Conservation (phyloP, 352 stramenopile species). For the Phytophthora niederhauseri region DNA sequence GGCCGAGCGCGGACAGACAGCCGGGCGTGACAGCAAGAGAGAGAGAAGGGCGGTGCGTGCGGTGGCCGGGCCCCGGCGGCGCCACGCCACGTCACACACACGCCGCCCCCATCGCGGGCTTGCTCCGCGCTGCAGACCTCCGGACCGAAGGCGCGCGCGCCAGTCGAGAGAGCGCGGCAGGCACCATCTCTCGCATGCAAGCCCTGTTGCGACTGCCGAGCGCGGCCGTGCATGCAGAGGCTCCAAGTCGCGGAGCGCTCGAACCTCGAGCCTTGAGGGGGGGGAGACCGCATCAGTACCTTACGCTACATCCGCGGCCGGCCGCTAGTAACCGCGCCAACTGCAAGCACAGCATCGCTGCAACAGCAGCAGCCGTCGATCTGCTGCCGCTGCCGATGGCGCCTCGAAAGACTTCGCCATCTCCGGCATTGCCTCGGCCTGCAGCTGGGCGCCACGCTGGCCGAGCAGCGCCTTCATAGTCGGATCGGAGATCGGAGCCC, state of each 20-base stretch:
- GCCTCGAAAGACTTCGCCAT: neutral
- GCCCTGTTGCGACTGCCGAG: constrained; percentile 16
- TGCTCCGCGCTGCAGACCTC: constrained; percentile 21
- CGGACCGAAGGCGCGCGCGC: constrained; percentile 19
- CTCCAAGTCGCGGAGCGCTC: neutral
- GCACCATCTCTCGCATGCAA: constrained; percentile 16
- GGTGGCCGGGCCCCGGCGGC: constrained; percentile 8
- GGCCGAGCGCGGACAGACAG: constrained; percentile 25
- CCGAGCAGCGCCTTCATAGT: constrained; percentile 10
- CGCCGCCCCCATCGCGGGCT: constrained; percentile 21
- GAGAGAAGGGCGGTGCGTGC: constrained; percentile 23
- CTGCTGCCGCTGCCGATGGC: constrained; percentile 3
- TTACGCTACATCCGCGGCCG: too few species aligned
- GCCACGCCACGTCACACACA: constrained; percentile 34
- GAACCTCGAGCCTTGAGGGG: too few species aligned
- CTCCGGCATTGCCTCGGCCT: too few species aligned
- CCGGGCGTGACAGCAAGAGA: constrained; percentile 29
- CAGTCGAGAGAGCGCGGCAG: constrained; percentile 22
- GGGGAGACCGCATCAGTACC: too few species aligned
- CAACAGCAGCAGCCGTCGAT: neutral
- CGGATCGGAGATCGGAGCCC: constrained; percentile 29
- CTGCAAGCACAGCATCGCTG: neutral
- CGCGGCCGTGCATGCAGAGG: constrained; percentile 8
- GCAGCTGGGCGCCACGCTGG: constrained; percentile 18
- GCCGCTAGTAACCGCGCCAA: constrained; percentile 2